A percentile compares a stretch with the other conserved stretches of the same genome.
These are phyloP conservation scores for Epichloe elymi DNA, from an alignment of 2,329 filamentous ascomycete species.

Conservation along the genomic window DNA sequence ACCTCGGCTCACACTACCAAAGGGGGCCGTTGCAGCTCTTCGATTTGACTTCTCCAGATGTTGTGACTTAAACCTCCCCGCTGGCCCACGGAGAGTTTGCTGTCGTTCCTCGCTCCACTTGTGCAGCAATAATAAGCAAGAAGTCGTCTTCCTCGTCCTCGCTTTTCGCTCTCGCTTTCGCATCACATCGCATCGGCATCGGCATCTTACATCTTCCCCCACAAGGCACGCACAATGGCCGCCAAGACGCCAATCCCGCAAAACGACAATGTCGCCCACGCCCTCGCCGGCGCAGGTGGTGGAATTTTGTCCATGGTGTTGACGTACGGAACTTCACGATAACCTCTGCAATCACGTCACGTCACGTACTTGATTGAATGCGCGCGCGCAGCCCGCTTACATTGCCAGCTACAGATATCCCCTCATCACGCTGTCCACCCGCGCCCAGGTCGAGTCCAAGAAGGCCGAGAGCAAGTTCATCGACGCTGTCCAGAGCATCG, in stretches of 20 bases:
- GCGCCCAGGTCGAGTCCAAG: conserved; percentile 94
- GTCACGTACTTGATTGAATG: not conserved
- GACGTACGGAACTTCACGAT: conserved; percentile 47
- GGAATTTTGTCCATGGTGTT: conserved; percentile 91
- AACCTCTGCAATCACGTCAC: no score
- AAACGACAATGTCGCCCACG: conserved; percentile 94
- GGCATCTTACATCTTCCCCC: not conserved
- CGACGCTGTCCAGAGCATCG: conserved; percentile 70
- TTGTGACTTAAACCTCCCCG: no score
- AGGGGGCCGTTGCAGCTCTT: no score
- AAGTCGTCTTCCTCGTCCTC: no score
- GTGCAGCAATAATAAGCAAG: no score
- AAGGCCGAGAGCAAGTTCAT: conserved; percentile 77
- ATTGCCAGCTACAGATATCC: conserved; percentile 53
- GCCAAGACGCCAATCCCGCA: conserved; percentile 59
- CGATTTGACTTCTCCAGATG: no score
- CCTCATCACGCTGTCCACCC: conserved; percentile 91
- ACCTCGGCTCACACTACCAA: conserved; percentile 3
- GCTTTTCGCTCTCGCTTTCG: no score
- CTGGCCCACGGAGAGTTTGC: no score
- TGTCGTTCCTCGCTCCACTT: no score
- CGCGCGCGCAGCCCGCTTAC: not conserved
- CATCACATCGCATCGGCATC: not conserved
- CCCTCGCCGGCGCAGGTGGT: conserved; percentile 82
- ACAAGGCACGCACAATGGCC: conserved; percentile 14